Evolutionary conservation across 495 filamentous ascomycete species (phyloP), one percentile per base, ranked within the genome.

Genomic region (Hypoxylon subgilvum): DNA sequence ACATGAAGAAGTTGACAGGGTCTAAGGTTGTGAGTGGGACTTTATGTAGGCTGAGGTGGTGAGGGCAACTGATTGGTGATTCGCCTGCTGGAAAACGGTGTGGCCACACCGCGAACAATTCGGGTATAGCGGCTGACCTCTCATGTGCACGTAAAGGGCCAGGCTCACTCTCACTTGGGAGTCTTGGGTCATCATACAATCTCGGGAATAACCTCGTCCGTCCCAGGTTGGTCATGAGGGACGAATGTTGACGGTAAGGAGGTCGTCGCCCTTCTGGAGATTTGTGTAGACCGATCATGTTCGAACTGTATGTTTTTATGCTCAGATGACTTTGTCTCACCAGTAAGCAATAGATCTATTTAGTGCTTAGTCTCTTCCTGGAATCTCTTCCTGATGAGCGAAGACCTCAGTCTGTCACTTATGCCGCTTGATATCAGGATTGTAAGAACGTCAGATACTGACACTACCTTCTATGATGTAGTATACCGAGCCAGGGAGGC

Each of bases 331-430:
- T 52, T 48, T 42, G 14, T 45, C 31, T 56, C 35, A 38, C 42
- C 25, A 41, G 48, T 58, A 54, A 58, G 43, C 53, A 50, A 38
- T 13, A 36, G 12, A 9, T 39, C 2, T 3, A 6, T 34, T 31
- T 63, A 63, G 60, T 43, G 60, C 60, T 63, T 61, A 61, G 47
- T 49, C 30, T 44, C 25, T 43, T 52, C 60, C 57, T 61, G 54
- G 47, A 44, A 22, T 44, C 25, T 39, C 38, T 28, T 8, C 18
- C 22, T 39, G 34, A 35, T 40, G 47, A 40, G 30, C 39, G 39
- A 44, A 51, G 27, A 16, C 35, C 14, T 9, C 18, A 58, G 32
- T 5, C 21, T 16, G 16, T 30, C 13, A 28, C 7, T n/a, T 6
- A 46, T 12, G 28, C 16, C 12, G 25, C 14, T 42, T 8, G 21